Base-by-base conservation (phyloP, 1,284 basidiomycete species). In the Coriolopsis trogii region DNA sequence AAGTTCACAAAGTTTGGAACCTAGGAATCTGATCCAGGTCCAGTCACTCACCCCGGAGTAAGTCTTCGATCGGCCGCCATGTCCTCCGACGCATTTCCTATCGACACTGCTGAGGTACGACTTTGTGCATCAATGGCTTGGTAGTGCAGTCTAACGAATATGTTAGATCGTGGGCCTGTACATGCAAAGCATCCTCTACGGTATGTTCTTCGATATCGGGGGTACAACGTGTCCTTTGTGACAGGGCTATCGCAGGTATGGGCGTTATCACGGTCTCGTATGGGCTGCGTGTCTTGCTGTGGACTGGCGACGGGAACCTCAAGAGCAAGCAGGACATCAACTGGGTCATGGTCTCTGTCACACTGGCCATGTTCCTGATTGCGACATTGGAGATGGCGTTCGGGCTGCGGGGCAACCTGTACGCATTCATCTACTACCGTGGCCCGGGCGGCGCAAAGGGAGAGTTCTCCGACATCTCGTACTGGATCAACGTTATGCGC, bases 401-500 rank as follows among this genome's bases (percentile, higher is more conserved):
- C 38, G 62, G 58, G 7, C 54, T 68, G 10, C 55, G 58, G 23
- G 63, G 63, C 34, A 62, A 61, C 37, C 46, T 69, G 13, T 48
- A 60, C 8, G 62, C 65, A 5, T 69, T 69, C 42, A 59, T 65
- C 13, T 60, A 55, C 29, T 62, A 61, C 40, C 52, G 29, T n/a
- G 63, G 63, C 2, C 45, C 56, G 10, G 60, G 63, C 5, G 66
- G 64, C 6, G 58, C 67, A 4, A 43, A 41, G 3, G 48, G 18
- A 18, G 59, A 57, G 41, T 63, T 67, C 30, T 18, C 56, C 9
- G 48, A 64, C 46, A 65, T 69, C 13, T 62, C 59, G 2, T 51
- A 62, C 25, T 67, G 64, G 66, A 50, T 66, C 30, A 68, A 66
- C 45, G 55, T 65, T 15, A 54, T 59, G 51, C 59, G 23, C 7